Evolutionary conservation across 495 filamentous ascomycete species (phyloP).

Genomic region (Cetradonia linearis): DNA sequence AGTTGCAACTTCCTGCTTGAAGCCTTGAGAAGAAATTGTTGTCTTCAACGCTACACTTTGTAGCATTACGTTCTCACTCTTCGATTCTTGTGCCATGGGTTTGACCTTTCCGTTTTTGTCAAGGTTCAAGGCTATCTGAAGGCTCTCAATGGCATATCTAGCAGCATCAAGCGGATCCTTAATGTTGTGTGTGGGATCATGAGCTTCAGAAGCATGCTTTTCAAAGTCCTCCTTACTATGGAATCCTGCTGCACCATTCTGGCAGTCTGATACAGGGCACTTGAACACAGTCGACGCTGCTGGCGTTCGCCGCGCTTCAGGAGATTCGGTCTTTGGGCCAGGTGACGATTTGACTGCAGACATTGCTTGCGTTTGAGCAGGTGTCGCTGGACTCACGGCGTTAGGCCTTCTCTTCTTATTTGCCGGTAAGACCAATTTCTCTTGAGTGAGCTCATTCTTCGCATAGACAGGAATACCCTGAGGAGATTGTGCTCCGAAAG

Average conservation of each 20-base stretch:
- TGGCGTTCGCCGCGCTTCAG: constrained; percentile 31
- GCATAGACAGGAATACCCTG: constrained; percentile 52
- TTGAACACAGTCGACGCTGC: constrained; percentile 32
- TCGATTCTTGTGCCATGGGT: constrained; percentile 16
- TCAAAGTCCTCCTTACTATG: constrained; percentile 36
- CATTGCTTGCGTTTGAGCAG: constrained; percentile 27
- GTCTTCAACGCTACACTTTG: constrained; percentile 26
- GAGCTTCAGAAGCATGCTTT: constrained; percentile 39
- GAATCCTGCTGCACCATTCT: constrained; percentile 38
- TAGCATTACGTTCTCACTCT: constrained; percentile 19
- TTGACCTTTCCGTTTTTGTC: constrained; percentile 31
- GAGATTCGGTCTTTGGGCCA: constrained; percentile 30
- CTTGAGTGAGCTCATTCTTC: constrained; percentile 37
- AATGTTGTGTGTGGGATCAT: constrained; percentile 38
- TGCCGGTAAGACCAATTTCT: constrained; percentile 53
- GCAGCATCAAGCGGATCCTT: constrained; percentile 33
- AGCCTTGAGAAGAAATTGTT: constrained; percentile 28
- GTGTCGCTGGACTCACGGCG: constrained; percentile 30
- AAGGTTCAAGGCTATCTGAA: constrained; percentile 33
- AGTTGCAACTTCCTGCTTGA: constrained; percentile 33
- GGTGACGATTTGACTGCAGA: constrained; percentile 29
- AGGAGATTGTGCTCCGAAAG: constrained; percentile 60
- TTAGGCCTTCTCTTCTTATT: constrained; percentile 50
- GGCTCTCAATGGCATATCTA: constrained; percentile 38
- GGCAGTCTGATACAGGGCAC: constrained; percentile 39